Percentiles rank a stretch among this genome's conserved stretches.
Evolutionary conservation across 139 green algal species (phyloP).

Genomic region (Edaphochlamys debaryana): DNA sequence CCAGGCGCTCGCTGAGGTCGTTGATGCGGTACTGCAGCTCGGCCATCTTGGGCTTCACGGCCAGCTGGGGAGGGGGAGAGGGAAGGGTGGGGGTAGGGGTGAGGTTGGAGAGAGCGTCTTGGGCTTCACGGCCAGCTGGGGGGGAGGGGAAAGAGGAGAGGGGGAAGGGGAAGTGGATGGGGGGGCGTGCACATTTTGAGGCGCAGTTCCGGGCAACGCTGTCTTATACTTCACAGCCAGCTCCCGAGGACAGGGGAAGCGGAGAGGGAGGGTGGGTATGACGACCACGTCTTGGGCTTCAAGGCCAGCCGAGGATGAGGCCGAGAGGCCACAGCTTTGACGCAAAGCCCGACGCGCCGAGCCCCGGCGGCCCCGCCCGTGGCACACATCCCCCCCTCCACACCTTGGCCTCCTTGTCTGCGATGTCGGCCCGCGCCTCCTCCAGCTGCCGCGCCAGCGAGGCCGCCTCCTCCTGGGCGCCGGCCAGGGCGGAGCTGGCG

Average conservation of each 20-base stretch:
- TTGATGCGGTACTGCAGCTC: constrained; percentile 37
- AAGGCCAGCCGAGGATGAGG: neutral
- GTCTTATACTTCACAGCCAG: no score
- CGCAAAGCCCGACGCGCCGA: neutral
- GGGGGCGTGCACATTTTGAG: no score
- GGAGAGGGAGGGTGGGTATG: no score
- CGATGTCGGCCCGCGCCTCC: constrained; percentile 1
- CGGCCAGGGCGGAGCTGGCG: neutral
- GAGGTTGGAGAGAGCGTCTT: neutral
- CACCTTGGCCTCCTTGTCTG: constrained; percentile 23
- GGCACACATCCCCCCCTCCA: neutral
- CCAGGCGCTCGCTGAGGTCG: neutral
- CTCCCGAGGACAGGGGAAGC: no score
- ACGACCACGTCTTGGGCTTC: no score
- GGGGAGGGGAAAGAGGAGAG: neutral
- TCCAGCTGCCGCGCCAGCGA: neutral
- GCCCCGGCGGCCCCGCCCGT: no score
- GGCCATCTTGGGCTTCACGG: constrained; percentile 40
- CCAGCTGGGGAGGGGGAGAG: neutral
- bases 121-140: no score
- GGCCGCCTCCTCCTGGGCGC: neutral
- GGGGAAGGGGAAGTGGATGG: no score
- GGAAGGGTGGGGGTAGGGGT: neutral
- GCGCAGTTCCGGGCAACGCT: no score
- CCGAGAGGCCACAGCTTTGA: no score